These are phyloP conservation scores for Termitomyces sp. DNA, from an alignment of 768 basidiomycete species.

Conservation along the genomic window DNA sequence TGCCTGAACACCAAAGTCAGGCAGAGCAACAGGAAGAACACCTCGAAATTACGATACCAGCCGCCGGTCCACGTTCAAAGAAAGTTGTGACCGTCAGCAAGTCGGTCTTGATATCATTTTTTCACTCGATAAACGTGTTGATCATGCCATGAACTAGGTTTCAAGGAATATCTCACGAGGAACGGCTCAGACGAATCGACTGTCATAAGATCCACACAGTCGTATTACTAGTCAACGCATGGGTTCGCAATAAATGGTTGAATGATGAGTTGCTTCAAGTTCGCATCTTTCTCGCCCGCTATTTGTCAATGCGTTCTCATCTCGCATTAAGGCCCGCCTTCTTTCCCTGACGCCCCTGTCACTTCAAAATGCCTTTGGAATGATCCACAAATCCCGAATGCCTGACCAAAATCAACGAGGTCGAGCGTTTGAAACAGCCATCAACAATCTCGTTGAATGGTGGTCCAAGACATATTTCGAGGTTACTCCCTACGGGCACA, in stretches of 20 bases:
- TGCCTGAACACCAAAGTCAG: constrained; percentile 39
- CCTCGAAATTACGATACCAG: constrained; percentile 72
- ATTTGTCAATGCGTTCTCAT: constrained; percentile 1
- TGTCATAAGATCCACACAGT: constrained; percentile 91
- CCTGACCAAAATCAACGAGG: constrained; percentile 83
- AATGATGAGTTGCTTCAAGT: constrained; percentile 85
- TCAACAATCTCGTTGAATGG: constrained; percentile 76
- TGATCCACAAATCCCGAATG: constrained; percentile 76
- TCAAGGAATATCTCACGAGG: constrained; percentile 56
- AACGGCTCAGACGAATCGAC: constrained; percentile 72
- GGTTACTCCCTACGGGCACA: constrained; percentile 58
- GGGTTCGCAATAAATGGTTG: constrained; percentile 77
- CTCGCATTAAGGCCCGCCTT: constrained; percentile 69
- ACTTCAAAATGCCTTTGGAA: constrained; percentile 76
- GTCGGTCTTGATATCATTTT: constrained; percentile 32
- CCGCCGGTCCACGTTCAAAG: constrained; percentile 30
- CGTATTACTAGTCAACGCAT: constrained; percentile 71
- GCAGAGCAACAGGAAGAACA: constrained; percentile 22
- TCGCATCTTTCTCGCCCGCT: constrained; percentile 23
- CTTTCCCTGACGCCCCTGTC: constrained; percentile 81
- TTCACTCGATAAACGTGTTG: constrained; percentile 8
- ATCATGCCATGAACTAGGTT: constrained; percentile 29
- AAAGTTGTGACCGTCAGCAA: constrained; percentile 33
- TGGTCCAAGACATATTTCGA: constrained; percentile 77
- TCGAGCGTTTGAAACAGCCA: constrained; percentile 81